Evolutionary conservation across 164 flowering plant genomes (phyloP).

Genomic region (Pachysandra terminalis): DNA sequence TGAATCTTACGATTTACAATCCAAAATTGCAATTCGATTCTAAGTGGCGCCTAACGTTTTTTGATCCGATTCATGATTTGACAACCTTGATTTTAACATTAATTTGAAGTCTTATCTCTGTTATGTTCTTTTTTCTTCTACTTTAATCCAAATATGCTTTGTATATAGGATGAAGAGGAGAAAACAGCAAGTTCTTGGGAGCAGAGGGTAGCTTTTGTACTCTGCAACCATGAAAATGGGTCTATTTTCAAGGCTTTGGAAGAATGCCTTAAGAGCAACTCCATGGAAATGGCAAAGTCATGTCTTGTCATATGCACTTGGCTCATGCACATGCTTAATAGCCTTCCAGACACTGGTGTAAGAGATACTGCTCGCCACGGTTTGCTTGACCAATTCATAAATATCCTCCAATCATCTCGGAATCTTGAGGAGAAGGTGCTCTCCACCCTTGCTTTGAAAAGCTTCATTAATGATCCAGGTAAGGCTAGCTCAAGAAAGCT

Average conservation of each 20-base stretch:
- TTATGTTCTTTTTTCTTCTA: constrained; percentile 1
- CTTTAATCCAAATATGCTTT: constrained; percentile 9
- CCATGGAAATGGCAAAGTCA: constrained; percentile 58
- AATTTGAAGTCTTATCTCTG: too few relatives aligned
- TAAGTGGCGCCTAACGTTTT: too few relatives aligned
- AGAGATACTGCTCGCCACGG: constrained; percentile 47
- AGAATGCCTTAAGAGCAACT: constrained; percentile 64
- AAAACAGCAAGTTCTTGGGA: constrained; percentile 58
- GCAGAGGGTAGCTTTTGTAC: constrained; percentile 60
- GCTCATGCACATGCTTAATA: constrained; percentile 57
- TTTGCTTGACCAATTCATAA: constrained; percentile 57
- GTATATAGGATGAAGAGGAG: constrained; percentile 56
- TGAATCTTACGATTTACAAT: too few relatives aligned
- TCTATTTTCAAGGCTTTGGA: constrained; percentile 63
- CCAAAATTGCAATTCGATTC: too few relatives aligned
- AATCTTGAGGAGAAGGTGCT: constrained; percentile 65
- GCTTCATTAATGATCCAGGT: constrained; percentile 58
- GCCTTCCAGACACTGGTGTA: constrained; percentile 59
- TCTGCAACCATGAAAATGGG: constrained; percentile 75
- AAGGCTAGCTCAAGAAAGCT: constrained; percentile 4
- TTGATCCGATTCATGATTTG: too few relatives aligned
- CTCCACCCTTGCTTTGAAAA: constrained; percentile 56
- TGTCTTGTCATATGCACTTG: constrained; percentile 64
- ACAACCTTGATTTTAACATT: too few relatives aligned
- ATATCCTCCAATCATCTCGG: constrained; percentile 65